phyloP scores from a whole-genome alignment of 2,329 filamentous ascomycete species.

The Fusarium heterosporum region DNA sequence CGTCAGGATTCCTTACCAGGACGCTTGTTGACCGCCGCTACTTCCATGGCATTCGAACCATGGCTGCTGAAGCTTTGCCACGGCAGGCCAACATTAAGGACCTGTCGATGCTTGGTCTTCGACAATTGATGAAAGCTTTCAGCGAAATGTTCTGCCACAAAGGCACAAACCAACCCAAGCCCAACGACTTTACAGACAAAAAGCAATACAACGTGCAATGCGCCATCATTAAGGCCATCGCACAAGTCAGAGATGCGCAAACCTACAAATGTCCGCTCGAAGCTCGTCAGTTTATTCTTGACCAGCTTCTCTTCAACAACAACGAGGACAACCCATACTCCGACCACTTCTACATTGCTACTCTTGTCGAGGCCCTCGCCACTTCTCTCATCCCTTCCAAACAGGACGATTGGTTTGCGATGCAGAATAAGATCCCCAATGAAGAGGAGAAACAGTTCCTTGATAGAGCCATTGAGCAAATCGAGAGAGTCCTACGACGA shows the following conservation, averaged over 20 bases:
- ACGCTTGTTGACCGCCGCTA: slow-evolving; percentile 93
- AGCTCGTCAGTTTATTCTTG: slow-evolving; percentile 85
- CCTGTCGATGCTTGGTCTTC: slow-evolving; percentile 79
- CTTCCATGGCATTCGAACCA: slow-evolving; percentile 89
- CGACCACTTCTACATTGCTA: slow-evolving; percentile 89
- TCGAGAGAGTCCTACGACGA: slow-evolving; percentile 74
- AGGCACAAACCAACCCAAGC: slow-evolving; percentile 80
- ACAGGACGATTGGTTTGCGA: slow-evolving; percentile 58
- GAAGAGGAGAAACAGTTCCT: slow-evolving; percentile 63
- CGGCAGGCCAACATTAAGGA: slow-evolving; percentile 77
- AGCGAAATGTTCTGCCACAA: slow-evolving; percentile 88
- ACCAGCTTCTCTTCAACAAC: slow-evolving; percentile 93
- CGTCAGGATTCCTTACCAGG: slow-evolving; percentile 88
- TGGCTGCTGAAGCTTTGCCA: slow-evolving; percentile 83
- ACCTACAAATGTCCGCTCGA: slow-evolving; percentile 79
- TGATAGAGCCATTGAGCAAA: slow-evolving; percentile 68
- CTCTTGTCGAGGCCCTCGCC: slow-evolving; percentile 74
- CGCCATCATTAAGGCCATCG: slow-evolving; percentile 83
- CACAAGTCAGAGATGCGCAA: slow-evolving; percentile 78
- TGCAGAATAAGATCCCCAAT: slow-evolving; percentile 59
- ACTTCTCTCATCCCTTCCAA: slow-evolving; percentile 67
- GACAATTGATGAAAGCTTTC: slow-evolving; percentile 87
- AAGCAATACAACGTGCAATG: slow-evolving; percentile 86
- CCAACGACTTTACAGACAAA: slow-evolving; percentile 93
- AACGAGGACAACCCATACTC: slow-evolving; percentile 91